Evolutionary conservation across 257 asterid species (phyloP).

Genomic region (Pogostemon cablin): DNA sequence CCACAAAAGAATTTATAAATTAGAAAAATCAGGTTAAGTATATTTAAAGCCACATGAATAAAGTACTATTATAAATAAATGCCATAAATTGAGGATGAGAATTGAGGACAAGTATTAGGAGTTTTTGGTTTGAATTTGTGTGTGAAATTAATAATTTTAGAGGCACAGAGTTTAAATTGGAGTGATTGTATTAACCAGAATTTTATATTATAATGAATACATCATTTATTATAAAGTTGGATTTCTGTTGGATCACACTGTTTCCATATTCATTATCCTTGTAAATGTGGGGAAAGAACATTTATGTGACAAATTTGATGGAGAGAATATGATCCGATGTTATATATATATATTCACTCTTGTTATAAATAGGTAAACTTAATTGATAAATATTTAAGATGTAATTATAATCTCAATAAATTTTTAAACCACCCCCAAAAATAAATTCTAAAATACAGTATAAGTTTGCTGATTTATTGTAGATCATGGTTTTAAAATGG

Average conservation of each 20-base stretch:
- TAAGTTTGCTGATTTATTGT: too few species aligned
- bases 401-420: too few species aligned
- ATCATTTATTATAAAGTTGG: slow-evolving; percentile 38
- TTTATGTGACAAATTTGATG: slow-evolving; percentile 21
- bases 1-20: slow-evolving; percentile 17
- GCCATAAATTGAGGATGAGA: slow-evolving; percentile 29
- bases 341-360: too few species aligned
- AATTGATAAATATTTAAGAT: too few species aligned
- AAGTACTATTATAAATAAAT: neutral
- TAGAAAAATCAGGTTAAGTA: neutral
- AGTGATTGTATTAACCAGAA: slow-evolving; percentile 39
- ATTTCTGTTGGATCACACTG: slow-evolving; percentile 36
- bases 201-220: slow-evolving; percentile 33
- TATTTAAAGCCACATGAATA: slow-evolving; percentile 29
- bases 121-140: slow-evolving; percentile 28
- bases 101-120: slow-evolving; percentile 23
- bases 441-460: too few species aligned
- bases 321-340: neutral
- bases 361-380: too few species aligned
- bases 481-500: too few species aligned
- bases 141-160: slow-evolving; percentile 29
- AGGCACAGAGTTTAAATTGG: slow-evolving; percentile 38
- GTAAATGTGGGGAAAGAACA: slow-evolving; percentile 34
- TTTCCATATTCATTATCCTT: slow-evolving; percentile 28
- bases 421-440: too few species aligned